phyloP scores from a whole-genome alignment of 352 stramenopile genomes.

The Phytopythium helicoides region DNA sequence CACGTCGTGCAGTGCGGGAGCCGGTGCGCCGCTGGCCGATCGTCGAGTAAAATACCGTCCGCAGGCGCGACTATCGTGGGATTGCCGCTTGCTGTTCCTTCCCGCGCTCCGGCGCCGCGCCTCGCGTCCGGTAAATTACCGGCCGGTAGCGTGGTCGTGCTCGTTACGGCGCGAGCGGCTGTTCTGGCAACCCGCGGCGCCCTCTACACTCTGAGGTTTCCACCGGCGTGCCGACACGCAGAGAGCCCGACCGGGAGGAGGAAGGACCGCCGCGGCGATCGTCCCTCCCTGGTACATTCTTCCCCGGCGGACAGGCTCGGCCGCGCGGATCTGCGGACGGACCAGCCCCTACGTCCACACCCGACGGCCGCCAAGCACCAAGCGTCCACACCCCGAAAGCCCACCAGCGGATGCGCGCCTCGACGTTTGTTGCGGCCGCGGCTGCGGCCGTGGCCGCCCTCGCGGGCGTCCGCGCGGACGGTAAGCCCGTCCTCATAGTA shows the following conservation, averaged over 20 bases:
- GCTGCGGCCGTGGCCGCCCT: slow-evolving; percentile 14
- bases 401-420: slow-evolving; percentile 18
- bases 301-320: too few species aligned
- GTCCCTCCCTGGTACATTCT: slow-evolving; percentile 7
- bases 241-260: slow-evolving; percentile 3
- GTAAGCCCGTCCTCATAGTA: too few species aligned
- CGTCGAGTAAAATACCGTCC: too few species aligned
- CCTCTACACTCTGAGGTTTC: slow-evolving; percentile 9
- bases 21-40: too few species aligned
- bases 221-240: neutral
- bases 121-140: neutral
- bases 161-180: slow-evolving; percentile 3
- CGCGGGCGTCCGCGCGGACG: too few species aligned
- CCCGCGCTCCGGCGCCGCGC: neutral
- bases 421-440: slow-evolving; percentile 9
- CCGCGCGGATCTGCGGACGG: too few species aligned
- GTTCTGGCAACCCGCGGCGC: neutral
- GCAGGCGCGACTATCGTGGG: too few species aligned
- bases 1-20: too few species aligned
- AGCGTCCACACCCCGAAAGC: neutral
- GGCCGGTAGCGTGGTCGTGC: neutral
- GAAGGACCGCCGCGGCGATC: neutral
- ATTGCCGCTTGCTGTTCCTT: too few species aligned
- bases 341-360: too few species aligned
- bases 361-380: too few species aligned